These are phyloP conservation scores for Pleurotus tuoliensis DNA, from an alignment of 768 basidiomycete species.

Conservation along the genomic window DNA sequence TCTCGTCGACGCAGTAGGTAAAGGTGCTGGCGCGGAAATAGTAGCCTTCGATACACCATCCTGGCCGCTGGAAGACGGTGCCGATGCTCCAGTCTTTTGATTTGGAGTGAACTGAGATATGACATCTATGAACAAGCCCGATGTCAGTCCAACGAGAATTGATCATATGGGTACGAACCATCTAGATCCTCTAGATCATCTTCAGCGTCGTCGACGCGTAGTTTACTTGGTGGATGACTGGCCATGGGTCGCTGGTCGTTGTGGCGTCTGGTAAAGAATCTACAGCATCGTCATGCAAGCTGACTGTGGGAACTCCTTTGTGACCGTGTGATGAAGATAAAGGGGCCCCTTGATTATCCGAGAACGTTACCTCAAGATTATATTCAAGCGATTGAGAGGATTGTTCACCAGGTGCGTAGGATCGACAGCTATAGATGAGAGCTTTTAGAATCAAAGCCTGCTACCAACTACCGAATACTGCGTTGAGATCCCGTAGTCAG, in stretches of 20 bases:
- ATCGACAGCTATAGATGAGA: too few species aligned
- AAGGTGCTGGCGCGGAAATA: conserved; percentile 26
- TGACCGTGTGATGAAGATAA: too few species aligned
- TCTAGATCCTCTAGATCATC: conserved; percentile 74
- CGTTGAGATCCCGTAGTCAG: too few species aligned
- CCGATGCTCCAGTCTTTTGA: conserved; percentile 3
- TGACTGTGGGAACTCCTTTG: too few species aligned
- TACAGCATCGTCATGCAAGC: too few species aligned
- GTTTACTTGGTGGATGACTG: conserved; percentile 2
- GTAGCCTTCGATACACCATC: not conserved
- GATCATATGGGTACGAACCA: conserved; percentile 23
- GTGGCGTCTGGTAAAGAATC: too few species aligned
- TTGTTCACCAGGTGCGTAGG: too few species aligned
- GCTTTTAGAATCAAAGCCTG: too few species aligned
- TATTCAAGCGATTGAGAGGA: too few species aligned
- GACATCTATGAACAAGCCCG: conserved; percentile 31
- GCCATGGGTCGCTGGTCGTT: not conserved
- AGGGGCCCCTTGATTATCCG: too few species aligned
- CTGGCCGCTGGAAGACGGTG: conserved; percentile 12
- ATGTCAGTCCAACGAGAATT: conserved; percentile 5
- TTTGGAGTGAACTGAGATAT: conserved; percentile 38
- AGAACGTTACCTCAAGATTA: too few species aligned
- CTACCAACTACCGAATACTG: too few species aligned
- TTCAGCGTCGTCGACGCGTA: conserved; percentile 22
- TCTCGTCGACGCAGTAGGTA: conserved; percentile 24